Conservation (phyloP, 2,329 filamentous ascomycete genomes). For the Botrytis deweyae region DNA sequence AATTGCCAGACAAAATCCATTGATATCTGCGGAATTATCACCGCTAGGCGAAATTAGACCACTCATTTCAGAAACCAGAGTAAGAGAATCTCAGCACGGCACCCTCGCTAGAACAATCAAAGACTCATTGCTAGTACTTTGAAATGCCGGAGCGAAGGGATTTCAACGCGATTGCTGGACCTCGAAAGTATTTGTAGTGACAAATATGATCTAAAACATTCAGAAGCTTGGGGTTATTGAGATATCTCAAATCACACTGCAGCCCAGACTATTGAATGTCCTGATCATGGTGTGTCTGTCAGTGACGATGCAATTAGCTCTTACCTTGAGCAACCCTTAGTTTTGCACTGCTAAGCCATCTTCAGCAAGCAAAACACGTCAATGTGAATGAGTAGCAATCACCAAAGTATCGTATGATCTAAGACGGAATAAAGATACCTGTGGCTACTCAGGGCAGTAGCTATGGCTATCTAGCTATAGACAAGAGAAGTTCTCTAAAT, state of each 20-base stretch:
- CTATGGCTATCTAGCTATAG: not conserved
- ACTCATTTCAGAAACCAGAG: too few species aligned
- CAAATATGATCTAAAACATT: not conserved
- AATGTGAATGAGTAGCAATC: not conserved
- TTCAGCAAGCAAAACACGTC: fast-evolving
- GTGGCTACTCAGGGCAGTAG: not conserved
- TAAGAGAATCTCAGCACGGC: not conserved
- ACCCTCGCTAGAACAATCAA: not conserved
- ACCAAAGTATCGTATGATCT: fast-evolving
- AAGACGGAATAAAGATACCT: not conserved
- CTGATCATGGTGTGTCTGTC: not conserved
- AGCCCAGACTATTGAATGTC: not conserved
- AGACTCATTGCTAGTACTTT: not conserved
- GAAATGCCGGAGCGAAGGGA: not conserved
- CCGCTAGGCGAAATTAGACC: fast-evolving
- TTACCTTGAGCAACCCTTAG: not conserved
- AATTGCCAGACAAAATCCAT: too few species aligned
- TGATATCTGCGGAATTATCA: too few species aligned
- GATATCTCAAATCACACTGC: not conserved
- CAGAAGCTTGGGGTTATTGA: not conserved
- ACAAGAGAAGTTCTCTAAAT: too few species aligned
- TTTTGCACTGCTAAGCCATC: not conserved
- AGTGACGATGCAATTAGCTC: not conserved
- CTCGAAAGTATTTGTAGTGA: not conserved
- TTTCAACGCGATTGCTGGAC: not conserved